phyloP scores from a whole-genome alignment of 495 filamentous ascomycete genomes.

The Daldinia grandis region DNA sequence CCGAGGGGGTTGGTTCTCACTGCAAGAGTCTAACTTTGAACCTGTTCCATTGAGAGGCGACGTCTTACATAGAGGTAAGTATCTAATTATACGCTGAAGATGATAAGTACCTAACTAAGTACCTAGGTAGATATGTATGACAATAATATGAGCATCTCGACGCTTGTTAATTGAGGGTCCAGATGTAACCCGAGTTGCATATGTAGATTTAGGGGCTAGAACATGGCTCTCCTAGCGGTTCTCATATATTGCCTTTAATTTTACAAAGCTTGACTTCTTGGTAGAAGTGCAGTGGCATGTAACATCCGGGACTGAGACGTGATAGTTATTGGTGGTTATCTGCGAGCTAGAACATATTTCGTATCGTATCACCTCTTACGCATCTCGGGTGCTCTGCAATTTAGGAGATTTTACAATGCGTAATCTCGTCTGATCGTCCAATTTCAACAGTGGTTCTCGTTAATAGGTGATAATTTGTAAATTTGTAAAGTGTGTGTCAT shows the following conservation, averaged over 20 bases:
- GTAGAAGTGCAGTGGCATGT: neutral
- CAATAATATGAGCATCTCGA: neutral
- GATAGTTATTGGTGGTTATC: neutral
- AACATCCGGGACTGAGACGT: neutral
- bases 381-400: neutral
- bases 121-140: neutral
- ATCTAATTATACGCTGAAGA: neutral
- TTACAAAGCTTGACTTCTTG: neutral
- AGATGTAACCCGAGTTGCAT: slow-evolving; percentile 2
- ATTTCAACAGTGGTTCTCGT: neutral
- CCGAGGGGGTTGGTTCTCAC: neutral
- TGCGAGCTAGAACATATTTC: neutral
- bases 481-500: too few species aligned
- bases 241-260: neutral
- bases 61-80: neutral
- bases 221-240: neutral
- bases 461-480: neutral
- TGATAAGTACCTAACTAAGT: neutral
- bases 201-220: slow-evolving; percentile 5
- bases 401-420: neutral
- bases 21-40: neutral
- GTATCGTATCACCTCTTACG: neutral
- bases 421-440: neutral
- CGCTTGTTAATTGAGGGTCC: neutral
- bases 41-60: neutral